Conservation (phyloP, 208 protist species). For the Trypanosoma grayi region DNA sequence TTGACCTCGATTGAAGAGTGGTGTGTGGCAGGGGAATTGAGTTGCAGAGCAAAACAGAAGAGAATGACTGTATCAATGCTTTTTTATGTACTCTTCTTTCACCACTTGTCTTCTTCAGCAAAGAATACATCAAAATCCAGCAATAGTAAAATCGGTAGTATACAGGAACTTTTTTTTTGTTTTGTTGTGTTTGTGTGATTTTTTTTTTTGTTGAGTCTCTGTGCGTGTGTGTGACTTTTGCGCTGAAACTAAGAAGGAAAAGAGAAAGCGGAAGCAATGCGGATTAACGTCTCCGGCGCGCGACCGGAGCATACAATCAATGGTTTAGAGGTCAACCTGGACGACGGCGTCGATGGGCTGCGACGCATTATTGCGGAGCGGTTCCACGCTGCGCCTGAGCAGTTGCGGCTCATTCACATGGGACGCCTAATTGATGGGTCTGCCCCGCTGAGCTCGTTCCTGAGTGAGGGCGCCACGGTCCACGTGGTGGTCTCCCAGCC, state of each 20-base stretch:
- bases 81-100: no score
- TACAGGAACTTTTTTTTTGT: neutral
- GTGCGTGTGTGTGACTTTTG: no score
- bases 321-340: constrained; percentile 35
- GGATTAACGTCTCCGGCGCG: constrained; percentile 34
- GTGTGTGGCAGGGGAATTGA: neutral
- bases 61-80: no score
- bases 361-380: constrained; percentile 27
- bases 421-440: constrained; percentile 29
- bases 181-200: neutral
- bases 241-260: constrained; percentile 24
- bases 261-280: constrained; percentile 26
- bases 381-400: constrained; percentile 27
- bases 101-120: no score
- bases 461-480: constrained; percentile 30
- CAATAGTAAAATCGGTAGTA: no score
- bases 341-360: constrained; percentile 44
- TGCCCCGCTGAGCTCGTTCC: constrained; percentile 13
- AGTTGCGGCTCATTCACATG: constrained; percentile 28
- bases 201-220: neutral
- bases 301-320: constrained; percentile 44
- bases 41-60: neutral
- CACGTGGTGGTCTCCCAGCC: constrained; percentile 14
- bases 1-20: constrained; percentile 66
- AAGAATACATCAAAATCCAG: no score